phyloP scores from a whole-genome alignment of 2,329 filamentous ascomycete species.

The Sclerotinia borealis region DNA sequence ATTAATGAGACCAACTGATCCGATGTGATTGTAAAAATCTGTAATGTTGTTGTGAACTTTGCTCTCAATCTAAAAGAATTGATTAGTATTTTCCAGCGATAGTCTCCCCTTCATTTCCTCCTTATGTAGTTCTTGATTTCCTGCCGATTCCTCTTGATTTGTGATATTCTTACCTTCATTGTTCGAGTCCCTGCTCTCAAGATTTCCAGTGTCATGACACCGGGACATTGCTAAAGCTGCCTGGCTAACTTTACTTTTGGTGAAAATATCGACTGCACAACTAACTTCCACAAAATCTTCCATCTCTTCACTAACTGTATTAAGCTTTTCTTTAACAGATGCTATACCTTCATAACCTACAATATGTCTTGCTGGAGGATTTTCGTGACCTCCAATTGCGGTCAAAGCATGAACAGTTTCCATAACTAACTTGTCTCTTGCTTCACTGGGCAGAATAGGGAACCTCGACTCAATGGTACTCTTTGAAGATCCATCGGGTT shows the following conservation, averaged over 20 bases:
- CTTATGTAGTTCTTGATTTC: neutral
- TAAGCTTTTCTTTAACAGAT: constrained; percentile 91
- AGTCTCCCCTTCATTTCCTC: too few species aligned
- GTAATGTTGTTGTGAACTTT: fast-evolving
- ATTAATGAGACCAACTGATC: neutral
- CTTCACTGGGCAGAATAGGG: constrained; percentile 60
- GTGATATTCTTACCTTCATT: neutral
- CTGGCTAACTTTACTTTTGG: constrained; percentile 27
- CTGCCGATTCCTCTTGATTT: too few species aligned
- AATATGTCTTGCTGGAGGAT: constrained; percentile 89
- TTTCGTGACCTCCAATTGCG: constrained; percentile 91
- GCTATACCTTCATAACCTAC: constrained; percentile 83
- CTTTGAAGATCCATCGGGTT: constrained; percentile 18
- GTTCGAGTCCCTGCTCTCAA: neutral
- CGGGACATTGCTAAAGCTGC: constrained; percentile 20
- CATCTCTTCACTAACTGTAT: constrained; percentile 90
- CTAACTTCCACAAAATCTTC: constrained; percentile 95
- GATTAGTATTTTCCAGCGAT: neutral
- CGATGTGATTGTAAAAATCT: neutral
- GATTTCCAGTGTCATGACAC: neutral
- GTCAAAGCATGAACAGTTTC: constrained; percentile 90
- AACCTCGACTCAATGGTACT: constrained; percentile 57
- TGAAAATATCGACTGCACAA: constrained; percentile 34
- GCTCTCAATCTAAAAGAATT: neutral
- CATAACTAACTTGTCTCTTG: constrained; percentile 68